Conservation (phyloP, 345 rosid species). For the Draba incana region DNA sequence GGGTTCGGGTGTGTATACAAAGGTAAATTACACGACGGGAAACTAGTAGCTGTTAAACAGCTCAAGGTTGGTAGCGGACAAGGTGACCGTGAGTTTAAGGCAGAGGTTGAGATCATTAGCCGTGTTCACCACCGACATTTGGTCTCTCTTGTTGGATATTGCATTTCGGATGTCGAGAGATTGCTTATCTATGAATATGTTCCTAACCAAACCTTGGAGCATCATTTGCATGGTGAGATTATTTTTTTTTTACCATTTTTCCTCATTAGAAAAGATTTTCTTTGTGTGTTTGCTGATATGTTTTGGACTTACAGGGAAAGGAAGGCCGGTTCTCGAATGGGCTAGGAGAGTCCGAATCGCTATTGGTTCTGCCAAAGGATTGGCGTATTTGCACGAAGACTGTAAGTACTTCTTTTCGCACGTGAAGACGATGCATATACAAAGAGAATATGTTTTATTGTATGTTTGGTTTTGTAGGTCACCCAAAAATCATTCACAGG, state of each 20-base stretch:
- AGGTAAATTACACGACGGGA: slow-evolving; percentile 64
- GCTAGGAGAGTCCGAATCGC: slow-evolving; percentile 81
- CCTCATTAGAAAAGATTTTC: background rate
- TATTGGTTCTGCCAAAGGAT: slow-evolving; percentile 93
- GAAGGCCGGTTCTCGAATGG: slow-evolving; percentile 76
- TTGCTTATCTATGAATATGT: slow-evolving; percentile 90
- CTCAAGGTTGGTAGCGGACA: slow-evolving; percentile 95
- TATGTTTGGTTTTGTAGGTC: slow-evolving; percentile 52
- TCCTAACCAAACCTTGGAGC: slow-evolving; percentile 87
- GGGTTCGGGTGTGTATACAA: slow-evolving; percentile 91
- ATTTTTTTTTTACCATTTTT: background rate
- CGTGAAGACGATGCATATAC: background rate
- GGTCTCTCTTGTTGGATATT: slow-evolving; percentile 91
- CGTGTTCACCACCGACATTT: slow-evolving; percentile 95
- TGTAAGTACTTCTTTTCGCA: slow-evolving; percentile 55
- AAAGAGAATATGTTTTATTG: background rate
- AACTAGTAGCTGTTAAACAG: slow-evolving; percentile 83
- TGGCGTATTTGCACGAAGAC: slow-evolving; percentile 97
- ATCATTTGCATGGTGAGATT: slow-evolving; percentile 84
- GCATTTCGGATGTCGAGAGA: slow-evolving; percentile 63
- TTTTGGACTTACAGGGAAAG: slow-evolving; percentile 47
- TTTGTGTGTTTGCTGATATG: background rate
- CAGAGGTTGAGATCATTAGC: slow-evolving; percentile 93
- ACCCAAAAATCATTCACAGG: slow-evolving; percentile 92
- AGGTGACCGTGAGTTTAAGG: slow-evolving; percentile 94